Evolutionary conservation across 2,329 filamentous ascomycete species (phyloP), one percentile per base, ranked within the genome.

Genomic region (Xylariaceae sp.): DNA sequence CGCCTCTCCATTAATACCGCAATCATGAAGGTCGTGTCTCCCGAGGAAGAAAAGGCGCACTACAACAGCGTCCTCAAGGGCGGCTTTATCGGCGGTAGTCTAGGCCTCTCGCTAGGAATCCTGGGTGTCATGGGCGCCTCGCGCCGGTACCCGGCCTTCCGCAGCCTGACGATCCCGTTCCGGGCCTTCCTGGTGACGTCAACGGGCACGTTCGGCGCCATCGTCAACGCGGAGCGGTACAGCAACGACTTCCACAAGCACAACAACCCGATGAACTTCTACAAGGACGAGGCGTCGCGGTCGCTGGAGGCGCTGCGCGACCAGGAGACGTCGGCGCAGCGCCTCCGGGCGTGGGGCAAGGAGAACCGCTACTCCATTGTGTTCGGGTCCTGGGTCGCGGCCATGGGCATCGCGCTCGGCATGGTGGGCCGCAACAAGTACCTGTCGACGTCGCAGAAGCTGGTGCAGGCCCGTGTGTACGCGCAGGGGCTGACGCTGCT

Each of bases 381-480:
- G 55, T 85, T 88, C 55, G 76, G 72, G 37, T 84, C 81, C 17
- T 96, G 90, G 90, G 66, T 91, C 12, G 85, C 84, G 30, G 82
- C 81, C 55, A 91, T 96, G 81, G 81, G 75, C 44, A 66, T 83
- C 32, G 83, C 87, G 4, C 78, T 93, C 52, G 80, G 74, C 41
- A 63, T 94, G 22, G 89, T 96, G 49, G 81, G 85, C 59, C 79
- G 88, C 49, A 88, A 88, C 63, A 82, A 78, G 51, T 87, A 83
- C 61, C 73, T 95, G 35, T 79, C 76, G 37, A 83, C 81, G 2
- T 70, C 78, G 46, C 90, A 96, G 73, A 95, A 95, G 75, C 71
- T 96, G 17, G 90, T 96, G 13, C 90, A 96, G 74, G 90, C 89
- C 18, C 84, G 90, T 78, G 85, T 96, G 51, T 95, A 95, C 67